Evolutionary conservation across 306 rosid genomes (phyloP).

Genomic region (Rubus idaeus): DNA sequence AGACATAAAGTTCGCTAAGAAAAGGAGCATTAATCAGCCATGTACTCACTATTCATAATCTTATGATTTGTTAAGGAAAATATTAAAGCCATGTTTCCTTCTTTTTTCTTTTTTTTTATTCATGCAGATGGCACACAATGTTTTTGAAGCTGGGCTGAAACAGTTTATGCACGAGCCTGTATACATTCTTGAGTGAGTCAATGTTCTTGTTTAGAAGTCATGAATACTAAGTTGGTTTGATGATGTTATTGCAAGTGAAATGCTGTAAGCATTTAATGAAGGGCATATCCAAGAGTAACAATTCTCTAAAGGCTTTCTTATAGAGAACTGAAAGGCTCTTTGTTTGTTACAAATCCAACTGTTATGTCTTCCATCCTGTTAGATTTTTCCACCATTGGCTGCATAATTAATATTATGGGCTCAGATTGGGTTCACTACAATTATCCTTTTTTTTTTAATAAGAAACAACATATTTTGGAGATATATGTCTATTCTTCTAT

Average conservation of each 20-base stretch:
- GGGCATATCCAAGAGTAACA: not conserved
- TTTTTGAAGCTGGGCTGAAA: constrained; percentile 91
- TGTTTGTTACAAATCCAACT: not conserved
- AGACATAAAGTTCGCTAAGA: not conserved
- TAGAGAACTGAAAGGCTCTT: not conserved
- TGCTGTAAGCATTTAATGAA: constrained; percentile 12
- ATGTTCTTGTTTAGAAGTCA: constrained; percentile 23
- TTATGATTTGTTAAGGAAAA: not conserved
- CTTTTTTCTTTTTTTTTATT: constrained; percentile 18
- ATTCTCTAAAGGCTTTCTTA: not conserved
- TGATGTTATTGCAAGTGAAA: constrained; percentile 22
- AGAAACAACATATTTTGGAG: not conserved
- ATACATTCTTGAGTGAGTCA: constrained; percentile 93
- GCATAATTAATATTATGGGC: not conserved
- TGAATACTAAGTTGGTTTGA: constrained; percentile 8
- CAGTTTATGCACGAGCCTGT: constrained; percentile 88
- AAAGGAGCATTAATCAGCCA: not conserved
- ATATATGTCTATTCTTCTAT: not conserved
- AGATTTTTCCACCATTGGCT: not conserved
- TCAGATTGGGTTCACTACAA: not conserved
- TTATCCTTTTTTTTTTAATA: not conserved
- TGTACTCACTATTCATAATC: not conserved
- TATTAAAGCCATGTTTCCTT: not conserved
- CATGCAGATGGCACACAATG: constrained; percentile 92
- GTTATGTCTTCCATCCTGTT: not conserved